A percentile compares a stretch with the other conserved stretches of the same genome.
Conservation (phyloP, 1,284 basidiomycete genomes). For the Malassezia psittaci region DNA sequence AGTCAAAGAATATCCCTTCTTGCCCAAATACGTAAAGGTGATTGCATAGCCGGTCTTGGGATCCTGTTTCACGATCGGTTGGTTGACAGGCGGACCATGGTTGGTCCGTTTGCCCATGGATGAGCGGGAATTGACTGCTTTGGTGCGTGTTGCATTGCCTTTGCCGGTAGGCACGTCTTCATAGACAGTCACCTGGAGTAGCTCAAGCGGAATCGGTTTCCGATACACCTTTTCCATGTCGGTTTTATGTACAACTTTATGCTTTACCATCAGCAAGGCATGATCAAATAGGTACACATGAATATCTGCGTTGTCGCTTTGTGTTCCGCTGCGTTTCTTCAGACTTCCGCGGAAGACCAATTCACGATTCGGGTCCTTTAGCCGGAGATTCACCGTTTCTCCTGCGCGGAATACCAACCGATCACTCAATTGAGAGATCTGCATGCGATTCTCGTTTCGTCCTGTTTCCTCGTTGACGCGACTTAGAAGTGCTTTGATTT, state of each 20-base stretch:
- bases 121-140: constrained; percentile 51
- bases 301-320: constrained; percentile 71
- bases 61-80: constrained; percentile 54
- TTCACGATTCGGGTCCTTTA: constrained; percentile 77
- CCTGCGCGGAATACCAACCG: constrained; percentile 75
- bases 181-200: constrained; percentile 71
- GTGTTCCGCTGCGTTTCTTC: constrained; percentile 68
- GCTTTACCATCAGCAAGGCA: constrained; percentile 87
- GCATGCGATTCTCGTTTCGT: constrained; percentile 84
- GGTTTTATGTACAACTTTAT: constrained; percentile 70
- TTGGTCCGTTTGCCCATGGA: constrained; percentile 45
- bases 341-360: constrained; percentile 87
- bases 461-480: constrained; percentile 87
- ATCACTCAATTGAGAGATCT: constrained; percentile 76
- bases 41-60: constrained; percentile 81
- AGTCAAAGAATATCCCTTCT: constrained; percentile 82
- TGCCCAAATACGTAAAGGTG: constrained; percentile 83
- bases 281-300: constrained; percentile 95
- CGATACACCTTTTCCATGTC: constrained; percentile 91
- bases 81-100: constrained; percentile 40
- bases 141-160: constrained; percentile 46
- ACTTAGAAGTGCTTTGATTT: constrained; percentile 71
- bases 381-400: constrained; percentile 73
- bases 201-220: constrained; percentile 90
- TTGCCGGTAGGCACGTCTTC: constrained; percentile 55